Evolutionary conservation across 2,329 filamentous ascomycete genomes (phyloP).

Genomic region (Monosporascus sp.): DNA sequence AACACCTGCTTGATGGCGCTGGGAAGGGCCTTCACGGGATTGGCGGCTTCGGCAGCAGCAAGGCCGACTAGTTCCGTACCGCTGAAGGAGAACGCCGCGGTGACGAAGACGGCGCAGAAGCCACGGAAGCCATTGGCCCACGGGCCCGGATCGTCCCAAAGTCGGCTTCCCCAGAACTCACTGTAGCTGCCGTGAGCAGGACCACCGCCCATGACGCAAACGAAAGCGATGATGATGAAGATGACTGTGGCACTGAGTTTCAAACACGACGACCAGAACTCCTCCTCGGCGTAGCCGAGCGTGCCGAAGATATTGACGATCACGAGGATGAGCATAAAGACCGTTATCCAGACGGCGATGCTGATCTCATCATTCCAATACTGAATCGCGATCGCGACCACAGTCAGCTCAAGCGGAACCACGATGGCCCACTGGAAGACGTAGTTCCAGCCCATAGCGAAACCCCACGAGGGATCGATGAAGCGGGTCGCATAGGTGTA

Average conservation of each 20-base stretch:
- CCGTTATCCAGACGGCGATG: constrained; percentile 48
- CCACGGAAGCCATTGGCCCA: constrained; percentile 73
- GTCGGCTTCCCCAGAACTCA: constrained; percentile 44
- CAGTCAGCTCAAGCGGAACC: constrained; percentile 43
- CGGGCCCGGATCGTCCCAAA: constrained; percentile 46
- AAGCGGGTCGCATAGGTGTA: constrained; percentile 46
- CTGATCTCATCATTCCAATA: constrained; percentile 44
- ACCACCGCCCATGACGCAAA: constrained; percentile 56
- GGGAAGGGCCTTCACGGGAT: constrained; percentile 68
- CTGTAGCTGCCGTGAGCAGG: constrained; percentile 41
- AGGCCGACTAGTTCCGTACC: constrained; percentile 73
- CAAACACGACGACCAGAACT: constrained; percentile 53
- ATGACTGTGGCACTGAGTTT: constrained; percentile 54
- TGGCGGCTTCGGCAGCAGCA: constrained; percentile 64
- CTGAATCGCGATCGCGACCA: constrained; percentile 41
- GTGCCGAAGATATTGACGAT: constrained; percentile 53
- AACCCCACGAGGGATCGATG: constrained; percentile 45
- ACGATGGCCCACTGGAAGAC: constrained; percentile 45
- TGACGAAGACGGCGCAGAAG: constrained; percentile 67
- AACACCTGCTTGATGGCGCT: constrained; percentile 77
- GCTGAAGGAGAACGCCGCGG: constrained; percentile 67
- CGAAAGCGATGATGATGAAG: constrained; percentile 59
- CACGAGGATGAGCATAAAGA: constrained; percentile 49
- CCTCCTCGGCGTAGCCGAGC: constrained; percentile 52
- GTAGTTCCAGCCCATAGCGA: constrained; percentile 38